Evolutionary conservation across 305 asterid species (phyloP).

Genomic region (Plantago lanceolata): DNA sequence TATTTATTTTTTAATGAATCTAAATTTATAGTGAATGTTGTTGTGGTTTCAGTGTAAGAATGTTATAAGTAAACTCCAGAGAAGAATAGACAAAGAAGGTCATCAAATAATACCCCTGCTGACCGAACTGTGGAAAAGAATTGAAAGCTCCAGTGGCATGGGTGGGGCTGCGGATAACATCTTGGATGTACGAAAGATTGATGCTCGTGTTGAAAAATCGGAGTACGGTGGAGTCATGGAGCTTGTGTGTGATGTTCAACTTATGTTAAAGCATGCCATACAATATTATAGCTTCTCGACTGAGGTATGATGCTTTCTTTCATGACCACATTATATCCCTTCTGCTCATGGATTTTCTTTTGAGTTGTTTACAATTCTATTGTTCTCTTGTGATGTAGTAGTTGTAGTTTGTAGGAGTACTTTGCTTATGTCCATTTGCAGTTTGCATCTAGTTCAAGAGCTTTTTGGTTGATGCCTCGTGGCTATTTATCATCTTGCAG

Average conservation of each 20-base stretch:
- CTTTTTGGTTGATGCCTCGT: not conserved
- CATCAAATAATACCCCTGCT: constrained; percentile 80
- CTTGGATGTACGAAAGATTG: constrained; percentile 65
- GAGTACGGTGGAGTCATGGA: constrained; percentile 75
- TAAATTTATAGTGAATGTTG: constrained; percentile 18
- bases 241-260: constrained; percentile 82
- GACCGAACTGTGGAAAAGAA: constrained; percentile 87
- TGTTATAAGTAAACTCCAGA: constrained; percentile 75
- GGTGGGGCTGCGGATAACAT: constrained; percentile 53
- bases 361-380: not conserved
- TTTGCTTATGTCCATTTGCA: not conserved
- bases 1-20: constrained; percentile 3
- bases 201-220: constrained; percentile 57
- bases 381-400: not conserved
- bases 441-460: not conserved
- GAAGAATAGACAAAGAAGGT: constrained; percentile 85
- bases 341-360: constrained; percentile 1
- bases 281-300: constrained; percentile 64
- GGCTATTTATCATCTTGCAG: no score
- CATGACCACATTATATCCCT: not conserved
- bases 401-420: not conserved
- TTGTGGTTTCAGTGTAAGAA: constrained; percentile 75
- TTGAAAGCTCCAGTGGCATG: constrained; percentile 48
- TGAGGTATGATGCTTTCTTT: constrained; percentile 51
- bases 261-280: constrained; percentile 68